Conservation (phyloP, 805 yeast species). For the Yarrowia alimentaria region DNA sequence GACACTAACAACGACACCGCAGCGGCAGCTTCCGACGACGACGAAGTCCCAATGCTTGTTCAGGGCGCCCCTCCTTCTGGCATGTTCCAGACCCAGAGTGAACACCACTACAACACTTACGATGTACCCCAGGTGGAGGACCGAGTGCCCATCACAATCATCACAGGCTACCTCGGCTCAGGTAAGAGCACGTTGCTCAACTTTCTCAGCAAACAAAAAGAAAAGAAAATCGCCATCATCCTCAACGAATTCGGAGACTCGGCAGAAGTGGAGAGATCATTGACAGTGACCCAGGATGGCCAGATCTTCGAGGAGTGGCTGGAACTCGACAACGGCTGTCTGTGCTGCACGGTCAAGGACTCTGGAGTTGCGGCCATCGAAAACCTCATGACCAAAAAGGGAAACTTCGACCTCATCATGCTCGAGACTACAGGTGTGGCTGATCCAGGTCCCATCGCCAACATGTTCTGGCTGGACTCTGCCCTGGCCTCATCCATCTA, state of each 20-base stretch:
- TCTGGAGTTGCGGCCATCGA: slow-evolving; percentile 95
- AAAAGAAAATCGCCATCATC: slow-evolving; percentile 83
- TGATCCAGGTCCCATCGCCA: slow-evolving; percentile 95
- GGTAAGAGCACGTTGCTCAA: slow-evolving; percentile 86
- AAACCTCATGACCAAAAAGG: slow-evolving; percentile 67
- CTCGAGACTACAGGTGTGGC: slow-evolving; percentile 96
- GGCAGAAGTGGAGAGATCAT: slow-evolving; percentile 80
- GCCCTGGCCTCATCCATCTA: slow-evolving; percentile 80
- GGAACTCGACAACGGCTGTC: slow-evolving; percentile 93
- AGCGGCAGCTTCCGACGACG: neutral
- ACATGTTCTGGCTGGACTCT: slow-evolving; percentile 96
- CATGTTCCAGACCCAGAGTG: slow-evolving; percentile 26
- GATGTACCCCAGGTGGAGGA: slow-evolving; percentile 29
- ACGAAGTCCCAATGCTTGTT: slow-evolving; percentile 23
- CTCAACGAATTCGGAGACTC: slow-evolving; percentile 79
- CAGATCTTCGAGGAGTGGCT: slow-evolving; percentile 85
- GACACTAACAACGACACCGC: neutral
- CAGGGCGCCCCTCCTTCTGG: slow-evolving; percentile 19
- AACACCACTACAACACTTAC: slow-evolving; percentile 21
- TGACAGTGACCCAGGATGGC: slow-evolving; percentile 61
- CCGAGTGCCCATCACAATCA: slow-evolving; percentile 85
- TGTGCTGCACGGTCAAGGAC: slow-evolving; percentile 94
- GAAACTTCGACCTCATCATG: slow-evolving; percentile 82
- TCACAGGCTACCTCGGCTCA: slow-evolving; percentile 93
- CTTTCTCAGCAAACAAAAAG: slow-evolving; percentile 58